These are phyloP conservation scores for Citrus maxima DNA, from an alignment of 345 rosid species.

Conservation along the genomic window DNA sequence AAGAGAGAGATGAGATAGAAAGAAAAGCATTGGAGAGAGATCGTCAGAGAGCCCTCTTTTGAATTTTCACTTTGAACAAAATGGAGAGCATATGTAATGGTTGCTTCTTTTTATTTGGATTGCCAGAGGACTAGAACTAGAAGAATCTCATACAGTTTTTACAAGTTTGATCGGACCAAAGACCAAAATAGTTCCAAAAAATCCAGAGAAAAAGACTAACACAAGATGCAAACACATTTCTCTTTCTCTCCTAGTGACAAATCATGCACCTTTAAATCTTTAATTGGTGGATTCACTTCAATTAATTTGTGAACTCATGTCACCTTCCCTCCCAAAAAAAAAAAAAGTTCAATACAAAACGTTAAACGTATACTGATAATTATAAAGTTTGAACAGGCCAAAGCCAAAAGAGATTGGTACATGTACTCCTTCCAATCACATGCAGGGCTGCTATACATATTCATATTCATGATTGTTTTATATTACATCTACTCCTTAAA, in stretches of 20 bases:
- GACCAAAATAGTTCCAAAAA: conserved; percentile 36
- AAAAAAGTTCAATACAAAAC: background rate
- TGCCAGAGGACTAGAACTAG: conserved; percentile 13
- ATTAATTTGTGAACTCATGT: conserved; percentile 28
- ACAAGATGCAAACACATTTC: conserved; percentile 28
- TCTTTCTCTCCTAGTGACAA: conserved; percentile 7
- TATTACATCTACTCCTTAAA: background rate
- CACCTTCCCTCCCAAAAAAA: background rate
- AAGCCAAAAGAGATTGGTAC: background rate
- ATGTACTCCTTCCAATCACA: conserved; percentile 3
- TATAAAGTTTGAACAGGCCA: background rate
- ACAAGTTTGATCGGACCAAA: conserved; percentile 38
- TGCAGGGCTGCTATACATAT: background rate
- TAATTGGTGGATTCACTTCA: conserved; percentile 43
- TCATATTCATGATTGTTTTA: background rate
- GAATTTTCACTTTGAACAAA: conserved; percentile 14
- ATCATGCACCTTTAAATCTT: conserved; percentile 10
- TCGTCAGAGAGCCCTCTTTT: conserved; percentile 6
- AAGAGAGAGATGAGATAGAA: background rate
- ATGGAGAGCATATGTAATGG: conserved; percentile 3
- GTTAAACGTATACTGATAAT: background rate
- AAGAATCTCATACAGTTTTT: conserved; percentile 33
- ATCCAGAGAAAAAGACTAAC: conserved; percentile 38
- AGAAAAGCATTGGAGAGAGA: background rate
- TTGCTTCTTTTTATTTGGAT: conserved; percentile 14